phyloP scores from a whole-genome alignment of 768 basidiomycete species.

The Suillus subaureus region DNA sequence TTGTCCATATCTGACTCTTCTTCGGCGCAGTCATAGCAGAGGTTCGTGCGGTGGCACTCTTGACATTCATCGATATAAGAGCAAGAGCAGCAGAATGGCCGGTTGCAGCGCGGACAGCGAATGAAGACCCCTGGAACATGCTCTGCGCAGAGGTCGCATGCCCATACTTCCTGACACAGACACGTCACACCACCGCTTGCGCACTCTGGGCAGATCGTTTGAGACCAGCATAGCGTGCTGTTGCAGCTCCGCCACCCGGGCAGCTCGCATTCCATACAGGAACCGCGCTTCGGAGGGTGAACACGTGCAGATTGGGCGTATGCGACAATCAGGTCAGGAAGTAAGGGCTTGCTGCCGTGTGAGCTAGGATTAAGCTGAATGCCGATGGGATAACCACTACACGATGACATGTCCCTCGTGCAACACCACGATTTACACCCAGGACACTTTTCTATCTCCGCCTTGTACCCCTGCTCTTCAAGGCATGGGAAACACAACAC shows the following conservation, averaged over 20 bases:
- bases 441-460: not conserved
- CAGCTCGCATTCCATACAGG: not conserved
- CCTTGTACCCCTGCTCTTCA: not conserved
- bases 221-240: not conserved
- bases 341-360: not conserved
- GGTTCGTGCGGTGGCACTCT: not conserved
- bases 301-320: not conserved
- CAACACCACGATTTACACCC: not conserved
- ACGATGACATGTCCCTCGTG: not conserved
- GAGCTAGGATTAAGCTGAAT: not conserved
- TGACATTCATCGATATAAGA: not conserved
- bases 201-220: not conserved
- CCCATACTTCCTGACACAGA: constrained; percentile 5
- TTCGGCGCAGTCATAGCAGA: not conserved
- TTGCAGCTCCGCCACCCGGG: not conserved
- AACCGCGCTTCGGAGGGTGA: constrained; percentile 2
- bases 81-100: not conserved
- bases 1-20: not conserved
- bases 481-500: not conserved
- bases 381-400: not conserved
- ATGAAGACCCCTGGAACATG: not conserved
- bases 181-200: not conserved
- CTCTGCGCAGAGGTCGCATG: not conserved
- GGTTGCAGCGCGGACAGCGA: not conserved
- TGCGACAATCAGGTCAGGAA: not conserved